Conservation (phyloP, 495 filamentous ascomycete species). For the Cryomyces minteri region DNA sequence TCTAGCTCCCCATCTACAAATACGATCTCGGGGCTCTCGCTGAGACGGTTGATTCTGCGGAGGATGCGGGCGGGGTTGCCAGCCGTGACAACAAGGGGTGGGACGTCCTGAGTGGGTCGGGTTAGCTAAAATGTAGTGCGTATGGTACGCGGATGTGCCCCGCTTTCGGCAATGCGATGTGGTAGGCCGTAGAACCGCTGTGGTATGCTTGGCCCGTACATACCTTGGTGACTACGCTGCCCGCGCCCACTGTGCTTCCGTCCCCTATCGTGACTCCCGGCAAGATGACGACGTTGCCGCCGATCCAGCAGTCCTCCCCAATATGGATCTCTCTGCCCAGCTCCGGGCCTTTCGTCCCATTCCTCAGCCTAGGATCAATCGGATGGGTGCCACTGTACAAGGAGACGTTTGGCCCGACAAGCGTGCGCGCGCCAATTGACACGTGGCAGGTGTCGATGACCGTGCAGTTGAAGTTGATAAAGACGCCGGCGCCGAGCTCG, state of each 20-base stretch:
- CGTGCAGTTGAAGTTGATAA: conserved; percentile 58
- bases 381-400: conserved; percentile 63
- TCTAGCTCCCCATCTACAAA: too few relatives aligned
- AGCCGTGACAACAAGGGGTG: conserved; percentile 39
- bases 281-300: conserved; percentile 54
- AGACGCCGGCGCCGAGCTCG: conserved; percentile 45
- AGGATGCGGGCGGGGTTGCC: conserved; percentile 51
- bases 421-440: conserved; percentile 58
- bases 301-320: conserved; percentile 82
- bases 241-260: conserved; percentile 63
- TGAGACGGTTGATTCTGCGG: conserved; percentile 26
- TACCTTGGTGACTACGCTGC: conserved; percentile 81
- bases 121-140: not conserved
- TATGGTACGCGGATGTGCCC: too few relatives aligned
- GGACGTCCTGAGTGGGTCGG: conserved; percentile 31
- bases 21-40: too few relatives aligned
- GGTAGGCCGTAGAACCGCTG: too few relatives aligned
- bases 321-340: conserved; percentile 55
- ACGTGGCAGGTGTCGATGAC: conserved; percentile 66
- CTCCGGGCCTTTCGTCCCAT: conserved; percentile 62
- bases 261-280: conserved; percentile 70
- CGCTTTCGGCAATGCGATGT: too few relatives aligned
- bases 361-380: conserved; percentile 49
- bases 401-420: conserved; percentile 62
- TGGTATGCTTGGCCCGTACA: not conserved